These are phyloP conservation scores for Eucalyptus pauciflora DNA, from an alignment of 345 rosid species.

Conservation along the genomic window DNA sequence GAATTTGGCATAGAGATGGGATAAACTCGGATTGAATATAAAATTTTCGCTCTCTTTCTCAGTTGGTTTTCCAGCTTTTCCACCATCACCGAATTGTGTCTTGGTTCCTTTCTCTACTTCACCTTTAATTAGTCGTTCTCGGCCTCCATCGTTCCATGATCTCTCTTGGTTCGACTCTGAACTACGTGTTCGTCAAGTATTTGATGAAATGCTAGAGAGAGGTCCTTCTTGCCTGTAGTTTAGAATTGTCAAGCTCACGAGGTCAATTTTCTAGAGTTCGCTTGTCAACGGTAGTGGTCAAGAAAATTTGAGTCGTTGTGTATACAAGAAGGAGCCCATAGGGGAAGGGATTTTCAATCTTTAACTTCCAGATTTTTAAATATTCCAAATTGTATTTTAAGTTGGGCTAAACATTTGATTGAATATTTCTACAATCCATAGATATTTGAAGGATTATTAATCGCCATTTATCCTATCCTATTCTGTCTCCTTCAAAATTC, in stretches of 20 bases:
- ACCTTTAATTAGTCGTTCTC: neutral
- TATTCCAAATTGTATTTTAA: no score
- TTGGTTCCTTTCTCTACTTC: neutral
- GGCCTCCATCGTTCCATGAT: neutral
- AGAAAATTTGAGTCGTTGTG: no score
- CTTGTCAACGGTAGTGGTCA: fast-evolving
- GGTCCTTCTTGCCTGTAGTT: neutral
- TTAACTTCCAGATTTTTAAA: no score
- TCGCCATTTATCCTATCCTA: neutral
- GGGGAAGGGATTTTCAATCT: neutral
- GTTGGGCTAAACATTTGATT: neutral
- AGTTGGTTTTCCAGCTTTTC: neutral
- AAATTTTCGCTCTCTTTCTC: neutral
- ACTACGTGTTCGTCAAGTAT: neutral
- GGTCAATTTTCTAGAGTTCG: fast-evolving
- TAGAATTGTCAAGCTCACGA: fast-evolving
- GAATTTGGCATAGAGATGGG: neutral
- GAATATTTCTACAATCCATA: neutral
- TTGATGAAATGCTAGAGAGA: neutral
- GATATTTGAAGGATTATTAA: no score
- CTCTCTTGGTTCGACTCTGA: neutral
- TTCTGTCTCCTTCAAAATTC: fast-evolving
- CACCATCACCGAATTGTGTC: neutral
- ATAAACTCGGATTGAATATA: neutral
- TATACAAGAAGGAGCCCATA: fast-evolving